Base-by-base conservation (phyloP, 371 early-diverging fungal species). In the Rhizopus microsporus region DNA sequence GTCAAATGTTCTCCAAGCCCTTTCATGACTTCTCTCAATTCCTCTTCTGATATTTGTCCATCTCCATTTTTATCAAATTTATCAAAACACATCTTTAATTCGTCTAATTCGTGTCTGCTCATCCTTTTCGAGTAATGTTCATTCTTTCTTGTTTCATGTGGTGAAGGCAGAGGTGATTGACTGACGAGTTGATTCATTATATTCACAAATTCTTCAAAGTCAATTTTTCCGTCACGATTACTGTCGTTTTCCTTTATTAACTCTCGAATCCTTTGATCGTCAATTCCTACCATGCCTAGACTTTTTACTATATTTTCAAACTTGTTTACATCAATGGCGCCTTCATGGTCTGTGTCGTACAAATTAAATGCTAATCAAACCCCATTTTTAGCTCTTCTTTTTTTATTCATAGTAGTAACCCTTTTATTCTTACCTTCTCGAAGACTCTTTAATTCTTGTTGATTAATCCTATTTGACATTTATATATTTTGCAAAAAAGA, bases 31-130 rank as follows among this genome's bases (percentile, higher is more conserved):
- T 88, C 74, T 56, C 83, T 81, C 23, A 93, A 61, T 55, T 92
- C 89, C 43, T 85, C 78, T 33, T 84, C 63, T 1, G 84, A 78
- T 35, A 93, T 92, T 9, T 71, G 71, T 7, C 90, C 91, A 34
- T 87, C 91, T 7, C 81, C 77, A 59, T 90, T 87, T 61, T 85
- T 86, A 60, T 92, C 93, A 67, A 91, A 91, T 5, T 57, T 48
- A 12, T 59, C 50, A 38, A 65, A 68, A 34, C 71, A 63, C 13
- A 60, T 54, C 15, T 57, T 58, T 16, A 76, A 40, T 0, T 68
- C 54, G 6, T 61, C 50, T 23, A 60, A n/a, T 87, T 88, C 66
- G 16, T 67, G 82, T 37, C 33, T 43, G 17, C 66, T 65, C 57
- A 60, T 44, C 38, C 61, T 52, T n/a, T 57, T 43, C 38, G 60